phyloP scores from a whole-genome alignment of 1,139 yeast genomes.

The Nakaseomyces nivariensis region DNA sequence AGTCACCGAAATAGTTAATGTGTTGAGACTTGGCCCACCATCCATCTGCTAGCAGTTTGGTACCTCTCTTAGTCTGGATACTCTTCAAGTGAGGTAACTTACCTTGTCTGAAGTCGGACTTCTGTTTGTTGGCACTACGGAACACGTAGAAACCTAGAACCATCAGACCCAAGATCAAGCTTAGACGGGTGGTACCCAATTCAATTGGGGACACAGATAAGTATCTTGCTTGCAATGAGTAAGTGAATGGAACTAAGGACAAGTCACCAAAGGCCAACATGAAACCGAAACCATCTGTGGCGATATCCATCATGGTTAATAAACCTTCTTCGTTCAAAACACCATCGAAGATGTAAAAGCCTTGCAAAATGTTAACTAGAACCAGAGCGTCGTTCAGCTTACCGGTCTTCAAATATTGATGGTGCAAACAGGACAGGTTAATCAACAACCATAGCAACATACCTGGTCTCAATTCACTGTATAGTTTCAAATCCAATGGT shows the following conservation, averaged over 20 bases:
- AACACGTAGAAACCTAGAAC: constrained; percentile 71
- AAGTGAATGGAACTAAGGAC: constrained; percentile 89
- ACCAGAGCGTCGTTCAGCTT: constrained; percentile 61
- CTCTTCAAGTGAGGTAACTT: constrained; percentile 55
- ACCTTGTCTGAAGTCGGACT: constrained; percentile 74
- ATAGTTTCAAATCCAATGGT: constrained; percentile 74
- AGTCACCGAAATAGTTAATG: constrained; percentile 90
- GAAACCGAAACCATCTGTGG: constrained; percentile 94
- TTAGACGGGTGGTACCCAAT: constrained; percentile 38
- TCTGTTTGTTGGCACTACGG: constrained; percentile 75
- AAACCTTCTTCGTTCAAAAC: constrained; percentile 84
- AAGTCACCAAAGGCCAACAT: constrained; percentile 94
- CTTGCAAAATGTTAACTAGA: constrained; percentile 60
- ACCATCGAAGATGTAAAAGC: constrained; percentile 82
- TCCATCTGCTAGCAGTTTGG: constrained; percentile 74
- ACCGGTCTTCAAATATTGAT: constrained; percentile 59
- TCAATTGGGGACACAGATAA: constrained; percentile 55
- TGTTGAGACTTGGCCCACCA: constrained; percentile 97
- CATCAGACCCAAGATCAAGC: constrained; percentile 37
- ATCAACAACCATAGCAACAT: constrained; percentile 76
- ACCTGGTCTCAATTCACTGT: constrained; percentile 94
- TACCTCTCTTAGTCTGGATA: constrained; percentile 66
- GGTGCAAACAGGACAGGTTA: constrained; percentile 70
- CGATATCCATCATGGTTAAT: constrained; percentile 87
- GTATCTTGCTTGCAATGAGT: constrained; percentile 77